Evolutionary conservation across 2,329 filamentous ascomycete species (phyloP).

Genomic region (Cytospora mali): DNA sequence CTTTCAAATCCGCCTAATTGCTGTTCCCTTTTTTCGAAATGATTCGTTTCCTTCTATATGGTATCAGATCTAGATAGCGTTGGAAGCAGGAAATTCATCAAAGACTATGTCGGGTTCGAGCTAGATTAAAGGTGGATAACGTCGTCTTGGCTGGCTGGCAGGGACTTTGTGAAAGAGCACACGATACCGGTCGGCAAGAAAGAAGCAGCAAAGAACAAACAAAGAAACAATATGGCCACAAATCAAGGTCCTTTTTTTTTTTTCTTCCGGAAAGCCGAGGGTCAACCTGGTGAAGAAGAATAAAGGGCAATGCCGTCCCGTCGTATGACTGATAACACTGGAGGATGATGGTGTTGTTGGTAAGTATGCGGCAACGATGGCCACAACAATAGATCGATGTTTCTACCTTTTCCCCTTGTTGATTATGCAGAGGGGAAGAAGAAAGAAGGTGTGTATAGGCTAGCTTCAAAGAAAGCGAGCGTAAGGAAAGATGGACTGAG

Average conservation of each 20-base stretch:
- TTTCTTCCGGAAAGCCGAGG: slow-evolving; percentile 54
- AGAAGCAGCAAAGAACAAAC: slow-evolving; percentile 29
- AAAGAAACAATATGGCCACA: slow-evolving; percentile 34
- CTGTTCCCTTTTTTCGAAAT: slow-evolving; percentile 17
- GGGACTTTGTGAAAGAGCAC: slow-evolving; percentile 27
- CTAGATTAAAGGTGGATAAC: slow-evolving; percentile 29
- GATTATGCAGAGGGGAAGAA: slow-evolving; percentile 28
- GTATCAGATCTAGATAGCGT: slow-evolving; percentile 26
- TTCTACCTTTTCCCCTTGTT: slow-evolving; percentile 11
- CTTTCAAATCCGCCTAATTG: slow-evolving; percentile 18
- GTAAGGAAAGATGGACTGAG: slow-evolving; percentile 28
- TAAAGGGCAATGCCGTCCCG: slow-evolving; percentile 37
- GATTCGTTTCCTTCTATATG: slow-evolving; percentile 25
- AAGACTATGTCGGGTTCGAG: slow-evolving; percentile 18
- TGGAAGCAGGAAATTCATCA: slow-evolving; percentile 24
- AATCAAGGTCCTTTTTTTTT: slow-evolving; percentile 28
- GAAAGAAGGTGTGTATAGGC: slow-evolving; percentile 29
- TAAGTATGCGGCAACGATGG: slow-evolving; percentile 5
- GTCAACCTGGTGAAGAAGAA: slow-evolving; percentile 59
- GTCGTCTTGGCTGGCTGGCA: slow-evolving; percentile 27
- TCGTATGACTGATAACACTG: slow-evolving; percentile 9
- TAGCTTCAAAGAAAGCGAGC: slow-evolving; percentile 28
- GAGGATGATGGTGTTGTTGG: slow-evolving; percentile 22
- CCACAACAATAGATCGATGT: slow-evolving; percentile 8
- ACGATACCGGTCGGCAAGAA: slow-evolving; percentile 29